These are phyloP conservation scores for Vaucheria bursata DNA, from an alignment of 352 stramenopile species.

Conservation along the genomic window DNA sequence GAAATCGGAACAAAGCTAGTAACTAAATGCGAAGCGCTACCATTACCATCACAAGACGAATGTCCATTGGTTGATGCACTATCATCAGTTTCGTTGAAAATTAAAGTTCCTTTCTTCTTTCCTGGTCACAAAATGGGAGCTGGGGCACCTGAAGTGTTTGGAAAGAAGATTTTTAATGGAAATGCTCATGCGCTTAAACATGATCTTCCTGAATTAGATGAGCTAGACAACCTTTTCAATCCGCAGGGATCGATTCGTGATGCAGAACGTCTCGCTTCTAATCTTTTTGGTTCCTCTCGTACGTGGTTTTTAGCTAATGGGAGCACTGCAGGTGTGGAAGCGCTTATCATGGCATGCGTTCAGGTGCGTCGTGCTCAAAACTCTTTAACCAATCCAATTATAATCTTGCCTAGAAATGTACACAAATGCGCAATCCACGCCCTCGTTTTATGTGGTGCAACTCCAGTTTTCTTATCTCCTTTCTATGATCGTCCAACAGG, in stretches of 20 bases:
- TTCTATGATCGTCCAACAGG: slow-evolving; percentile 25
- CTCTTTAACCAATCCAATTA: no score
- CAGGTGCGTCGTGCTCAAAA: slow-evolving; percentile 23
- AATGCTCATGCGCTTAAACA: slow-evolving; percentile 31
- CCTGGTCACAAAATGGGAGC: slow-evolving; percentile 48
- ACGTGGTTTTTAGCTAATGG: slow-evolving; percentile 47
- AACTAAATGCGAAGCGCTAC: no score
- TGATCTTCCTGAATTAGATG: slow-evolving; percentile 45
- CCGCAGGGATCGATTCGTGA: slow-evolving; percentile 45
- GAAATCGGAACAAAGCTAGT: no score
- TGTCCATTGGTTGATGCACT: slow-evolving; percentile 47
- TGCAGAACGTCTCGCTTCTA: slow-evolving; percentile 34
- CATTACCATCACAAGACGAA: no score
- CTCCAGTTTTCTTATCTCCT: slow-evolving; percentile 38
- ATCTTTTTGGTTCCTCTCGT: slow-evolving; percentile 35
- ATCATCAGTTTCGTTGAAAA: slow-evolving; percentile 18
- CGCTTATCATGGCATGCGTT: slow-evolving; percentile 42
- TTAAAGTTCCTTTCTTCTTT: slow-evolving; percentile 46
- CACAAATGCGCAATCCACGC: slow-evolving; percentile 48
- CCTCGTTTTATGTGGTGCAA: slow-evolving; percentile 41
- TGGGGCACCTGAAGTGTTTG: slow-evolving; percentile 15
- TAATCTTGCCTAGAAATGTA: slow-evolving; percentile 42
- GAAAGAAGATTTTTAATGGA: slow-evolving; percentile 22
- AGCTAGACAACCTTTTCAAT: slow-evolving; percentile 48
- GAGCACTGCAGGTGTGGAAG: slow-evolving; percentile 42